Conservation (phyloP, 805 yeast species). For the Ogataea henricii region DNA sequence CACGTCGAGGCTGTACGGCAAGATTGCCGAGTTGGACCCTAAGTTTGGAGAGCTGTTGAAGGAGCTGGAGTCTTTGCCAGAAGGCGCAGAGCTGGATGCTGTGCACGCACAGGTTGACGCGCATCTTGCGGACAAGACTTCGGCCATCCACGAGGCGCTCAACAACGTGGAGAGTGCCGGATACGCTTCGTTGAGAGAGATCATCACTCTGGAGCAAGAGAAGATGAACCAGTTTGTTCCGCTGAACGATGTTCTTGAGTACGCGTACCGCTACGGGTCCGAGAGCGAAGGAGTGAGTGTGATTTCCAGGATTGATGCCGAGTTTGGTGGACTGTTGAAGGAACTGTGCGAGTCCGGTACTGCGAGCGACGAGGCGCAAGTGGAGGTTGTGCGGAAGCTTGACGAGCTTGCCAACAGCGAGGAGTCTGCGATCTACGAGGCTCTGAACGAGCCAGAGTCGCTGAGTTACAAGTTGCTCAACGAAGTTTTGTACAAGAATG, state of each 20-base stretch:
- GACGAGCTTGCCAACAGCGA: slow-evolving; percentile 23
- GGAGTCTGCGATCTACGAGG: slow-evolving; percentile 24
- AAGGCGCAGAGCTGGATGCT: slow-evolving; percentile 24
- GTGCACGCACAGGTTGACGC: slow-evolving; percentile 24
- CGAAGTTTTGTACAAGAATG: slow-evolving; percentile 9
- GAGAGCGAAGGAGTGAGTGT: slow-evolving; percentile 29
- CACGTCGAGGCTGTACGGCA: slow-evolving; percentile 16
- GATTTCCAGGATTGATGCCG: slow-evolving; percentile 25
- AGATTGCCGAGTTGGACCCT: slow-evolving; percentile 25
- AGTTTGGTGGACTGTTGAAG: slow-evolving; percentile 21
- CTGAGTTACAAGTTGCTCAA: slow-evolving; percentile 16
- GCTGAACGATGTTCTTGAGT: slow-evolving; percentile 27
- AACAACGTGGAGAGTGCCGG: slow-evolving; percentile 21
- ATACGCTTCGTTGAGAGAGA: slow-evolving; percentile 15
- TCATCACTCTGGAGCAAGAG: slow-evolving; percentile 24
- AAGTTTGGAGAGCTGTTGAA: slow-evolving; percentile 23
- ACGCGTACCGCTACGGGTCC: slow-evolving; percentile 23
- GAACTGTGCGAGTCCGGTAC: slow-evolving; percentile 8
- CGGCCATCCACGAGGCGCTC: slow-evolving; percentile 28
- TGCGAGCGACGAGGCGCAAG: slow-evolving; percentile 20
- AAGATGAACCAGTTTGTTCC: slow-evolving; percentile 23
- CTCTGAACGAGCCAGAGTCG: slow-evolving; percentile 26
- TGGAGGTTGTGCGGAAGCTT: slow-evolving; percentile 20
- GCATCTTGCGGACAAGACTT: slow-evolving; percentile 17
- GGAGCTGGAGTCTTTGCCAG: slow-evolving; percentile 28